Conservation (phyloP, 208 protist species). For the Leishmania tropica region DNA sequence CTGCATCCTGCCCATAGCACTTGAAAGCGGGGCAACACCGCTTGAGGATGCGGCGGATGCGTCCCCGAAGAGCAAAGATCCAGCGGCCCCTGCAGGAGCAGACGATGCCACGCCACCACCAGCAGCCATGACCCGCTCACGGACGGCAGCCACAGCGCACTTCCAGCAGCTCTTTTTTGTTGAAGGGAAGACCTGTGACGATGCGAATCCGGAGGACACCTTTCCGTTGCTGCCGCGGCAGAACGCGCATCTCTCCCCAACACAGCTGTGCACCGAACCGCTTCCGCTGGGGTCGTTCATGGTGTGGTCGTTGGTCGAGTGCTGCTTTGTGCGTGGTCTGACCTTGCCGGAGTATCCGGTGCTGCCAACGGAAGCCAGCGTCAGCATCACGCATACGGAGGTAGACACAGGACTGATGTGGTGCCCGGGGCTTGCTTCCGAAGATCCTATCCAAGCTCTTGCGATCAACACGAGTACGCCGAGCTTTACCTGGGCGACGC, state of each 20-base stretch:
- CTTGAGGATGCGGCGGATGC: conserved; percentile 14
- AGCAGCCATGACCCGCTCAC: background rate
- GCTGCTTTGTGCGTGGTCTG: conserved; percentile 84
- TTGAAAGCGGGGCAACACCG: conserved; percentile 57
- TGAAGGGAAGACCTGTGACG: conserved; percentile 67
- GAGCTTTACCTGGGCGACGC: conserved; percentile 5
- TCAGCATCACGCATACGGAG: conserved; percentile 46
- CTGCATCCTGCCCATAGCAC: conserved; percentile 65
- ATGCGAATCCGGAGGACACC: conserved; percentile 39
- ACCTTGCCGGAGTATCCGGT: conserved; percentile 31
- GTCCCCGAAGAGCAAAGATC: background rate
- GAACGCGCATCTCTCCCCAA: conserved; percentile 8
- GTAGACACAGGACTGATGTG: conserved; percentile 66
- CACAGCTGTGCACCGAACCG: conserved; percentile 13
- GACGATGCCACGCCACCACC: background rate
- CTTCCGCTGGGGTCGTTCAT: conserved; percentile 53
- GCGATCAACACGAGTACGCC: conserved; percentile 3
- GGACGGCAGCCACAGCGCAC: conserved; percentile 53
- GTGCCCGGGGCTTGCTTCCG: conserved; percentile 57
- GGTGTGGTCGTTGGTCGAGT: conserved; percentile 74
- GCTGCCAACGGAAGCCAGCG: conserved; percentile 23
- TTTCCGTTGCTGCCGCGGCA: conserved; percentile 54
- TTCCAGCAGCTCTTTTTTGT: conserved; percentile 84
- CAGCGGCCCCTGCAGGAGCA: background rate
- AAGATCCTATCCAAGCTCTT: conserved; percentile 39